A percentile compares a stretch with the other conserved stretches of the same genome.
phyloP scores from a whole-genome alignment of 106 monocot species.

The Phalaenopsis equestris region DNA sequence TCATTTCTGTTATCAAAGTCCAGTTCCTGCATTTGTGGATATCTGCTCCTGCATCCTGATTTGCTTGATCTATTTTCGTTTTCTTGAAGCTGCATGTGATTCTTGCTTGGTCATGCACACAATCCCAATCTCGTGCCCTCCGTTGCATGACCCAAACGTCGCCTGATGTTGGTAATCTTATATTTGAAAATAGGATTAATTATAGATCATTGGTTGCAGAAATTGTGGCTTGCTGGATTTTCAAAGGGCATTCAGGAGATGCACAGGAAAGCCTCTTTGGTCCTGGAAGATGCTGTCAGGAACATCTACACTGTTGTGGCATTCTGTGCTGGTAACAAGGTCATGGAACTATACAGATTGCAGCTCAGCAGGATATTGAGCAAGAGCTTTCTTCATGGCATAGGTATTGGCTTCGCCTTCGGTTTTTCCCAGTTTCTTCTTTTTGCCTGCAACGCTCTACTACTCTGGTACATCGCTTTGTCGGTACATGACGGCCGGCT shows the following conservation, averaged over 20 bases:
- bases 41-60: no score
- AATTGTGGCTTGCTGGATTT: slow-evolving; percentile 97
- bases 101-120: no score
- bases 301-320: slow-evolving; percentile 98
- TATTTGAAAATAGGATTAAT: neutral
- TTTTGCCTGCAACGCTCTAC: slow-evolving; percentile 88
- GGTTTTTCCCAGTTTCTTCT: slow-evolving; percentile 91
- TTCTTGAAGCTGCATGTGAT: no score
- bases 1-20: no score
- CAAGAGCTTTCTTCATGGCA: slow-evolving; percentile 71
- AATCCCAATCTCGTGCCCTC: no score
- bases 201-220: slow-evolving; percentile 36
- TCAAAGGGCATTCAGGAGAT: slow-evolving; percentile 96
- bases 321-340: slow-evolving; percentile 92
- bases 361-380: slow-evolving; percentile 64
- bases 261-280: slow-evolving; percentile 89
- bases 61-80: no score
- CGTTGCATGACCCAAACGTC: no score
- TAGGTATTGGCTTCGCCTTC: slow-evolving; percentile 82
- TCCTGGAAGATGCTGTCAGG: slow-evolving; percentile 95
- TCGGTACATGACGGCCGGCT: slow-evolving; percentile 44
- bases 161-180: no score
- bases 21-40: no score
- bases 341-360: slow-evolving; percentile 77
- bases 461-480: slow-evolving; percentile 80